Percentiles rank a stretch among this genome's conserved stretches.
phyloP scores from a whole-genome alignment of 768 basidiomycete species.

The Pisolithus orientalis region DNA sequence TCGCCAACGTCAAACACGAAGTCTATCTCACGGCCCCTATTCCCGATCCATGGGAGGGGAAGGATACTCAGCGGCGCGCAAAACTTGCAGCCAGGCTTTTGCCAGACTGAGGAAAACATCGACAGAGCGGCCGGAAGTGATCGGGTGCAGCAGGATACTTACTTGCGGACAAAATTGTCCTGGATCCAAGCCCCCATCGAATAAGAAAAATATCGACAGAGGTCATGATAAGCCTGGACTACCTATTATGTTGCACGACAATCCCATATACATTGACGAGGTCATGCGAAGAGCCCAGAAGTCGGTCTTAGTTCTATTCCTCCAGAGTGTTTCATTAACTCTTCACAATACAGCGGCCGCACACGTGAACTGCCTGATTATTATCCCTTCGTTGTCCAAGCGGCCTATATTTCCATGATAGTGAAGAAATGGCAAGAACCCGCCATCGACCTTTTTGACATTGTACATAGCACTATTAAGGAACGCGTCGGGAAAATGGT shows the following conservation, averaged over 20 bases:
- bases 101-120: constrained; percentile 32
- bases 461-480: constrained; percentile 31
- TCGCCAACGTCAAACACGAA: not conserved
- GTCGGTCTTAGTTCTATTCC: constrained; percentile 29
- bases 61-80: not conserved
- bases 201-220: constrained; percentile 31
- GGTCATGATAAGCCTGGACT: not conserved
- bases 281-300: constrained; percentile 40
- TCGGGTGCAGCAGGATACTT: constrained; percentile 8
- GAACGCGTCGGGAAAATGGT: constrained; percentile 40
- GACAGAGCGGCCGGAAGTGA: not conserved
- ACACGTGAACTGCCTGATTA: constrained; percentile 66
- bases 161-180: constrained; percentile 1
- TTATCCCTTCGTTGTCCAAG: constrained; percentile 58
- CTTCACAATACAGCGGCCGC: constrained; percentile 41
- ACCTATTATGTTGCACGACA: not conserved
- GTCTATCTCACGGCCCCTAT: no score
- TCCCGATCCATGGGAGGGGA: constrained; percentile 33
- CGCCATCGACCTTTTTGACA: constrained; percentile 37
- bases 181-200: constrained; percentile 26
- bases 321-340: no score
- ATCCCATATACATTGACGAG: constrained; percentile 44
- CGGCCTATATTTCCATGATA: constrained; percentile 40
- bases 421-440: constrained; percentile 46
- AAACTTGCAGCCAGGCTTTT: constrained; percentile 26